Evolutionary conservation across 805 yeast genomes (phyloP), one percentile per base, ranked within the genome.

Genomic region (Metschnikowia kunwiensis): DNA sequence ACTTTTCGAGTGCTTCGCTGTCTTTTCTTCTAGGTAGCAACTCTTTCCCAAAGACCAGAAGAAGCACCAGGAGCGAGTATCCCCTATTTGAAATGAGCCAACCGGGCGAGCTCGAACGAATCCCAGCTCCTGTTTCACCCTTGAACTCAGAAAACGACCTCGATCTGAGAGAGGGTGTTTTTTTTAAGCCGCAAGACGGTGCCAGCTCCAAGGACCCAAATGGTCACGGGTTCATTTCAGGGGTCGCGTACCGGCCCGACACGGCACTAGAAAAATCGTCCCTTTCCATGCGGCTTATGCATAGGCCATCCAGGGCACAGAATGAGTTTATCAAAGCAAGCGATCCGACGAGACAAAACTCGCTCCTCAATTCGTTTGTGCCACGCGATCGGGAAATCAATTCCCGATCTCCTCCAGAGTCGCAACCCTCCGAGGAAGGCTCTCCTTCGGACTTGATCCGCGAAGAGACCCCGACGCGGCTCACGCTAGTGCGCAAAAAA

Each of bases 401-500:
- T 6, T 10, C 30, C 2, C 4, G 12, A 8, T 20, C 27, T 13
- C 27, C 29, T 5, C 27, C 27, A 9, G 35, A 30, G n/a, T 7
- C 22, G 7, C 24, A 3, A n/a, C 24, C 22, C 11, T 5, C 23
- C 6, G 21, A 13, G 24, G 24, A 22, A 5, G 10, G 10, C 7
- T 24, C 36, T 1, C 22, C 36, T n/a, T 16, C 27, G 7, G 27
- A 26, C 3, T 5, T 24, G 17, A n/a, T 14, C 13, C 32, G 25
- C 5, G 11, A 26, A 5, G 17, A 17, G 6, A 14, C 9, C 8
- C 25, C 27, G 5, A 5, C 37, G 10, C 19, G 19, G 24, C 30
- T 12, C 8, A 39, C 11, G 18, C 60, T 85, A 36, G 75, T 86
- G 3, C 78, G 94, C 32, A 89, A 88, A 58, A 88, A 88, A 58